Base-by-base conservation (phyloP, 768 basidiomycete genomes). In the Suillus americanus region DNA sequence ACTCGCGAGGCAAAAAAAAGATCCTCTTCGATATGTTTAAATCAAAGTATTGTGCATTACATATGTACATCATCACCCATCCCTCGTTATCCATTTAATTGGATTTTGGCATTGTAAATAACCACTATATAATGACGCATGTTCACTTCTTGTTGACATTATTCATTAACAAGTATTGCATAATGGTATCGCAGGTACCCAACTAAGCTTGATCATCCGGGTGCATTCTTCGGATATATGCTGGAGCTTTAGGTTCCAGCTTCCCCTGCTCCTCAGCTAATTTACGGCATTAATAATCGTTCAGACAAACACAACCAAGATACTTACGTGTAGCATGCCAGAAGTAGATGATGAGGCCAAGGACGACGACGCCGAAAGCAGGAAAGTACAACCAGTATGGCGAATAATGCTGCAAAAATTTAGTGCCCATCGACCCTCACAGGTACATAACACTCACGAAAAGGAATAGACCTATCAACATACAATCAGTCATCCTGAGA, bases 341-440 rank as follows among this genome's bases (percentile, higher is more conserved):
- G 80, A 95, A 95, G 77, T 95, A 95, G 43, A 89, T 83, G 70
- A 95, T 79, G 5, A 95, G 83, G 3, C 94, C 94, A 14, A 79
- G 40, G 51, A 95, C 73, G 65, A 94, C 86, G 16, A 94, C 80
- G 1, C 76, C 82, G 70, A 90, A 95, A 0, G 94, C 84, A 65
- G 89, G 79, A 77, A 95, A 95, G 81, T 95, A 95, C 18, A 95
- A 83, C 92, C 93, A 95, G 80, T 86, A 95, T 4, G 94, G 94
- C 51, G 79, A 75, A 79, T 86, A 94, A 68, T 93, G 89, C 92
- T 94, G 67, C 61, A 64, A 43, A 57, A 46, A 30, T 20, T 30
- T 51, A 51, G 33, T 66, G n/a, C 5, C 51, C 40, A 28, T 33
- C 40, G 28, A 57, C n/a, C 37, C 40, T 9, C 57, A 38, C 53